phyloP scores from a whole-genome alignment of 805 yeast genomes.

The Spathaspora arborariae region DNA sequence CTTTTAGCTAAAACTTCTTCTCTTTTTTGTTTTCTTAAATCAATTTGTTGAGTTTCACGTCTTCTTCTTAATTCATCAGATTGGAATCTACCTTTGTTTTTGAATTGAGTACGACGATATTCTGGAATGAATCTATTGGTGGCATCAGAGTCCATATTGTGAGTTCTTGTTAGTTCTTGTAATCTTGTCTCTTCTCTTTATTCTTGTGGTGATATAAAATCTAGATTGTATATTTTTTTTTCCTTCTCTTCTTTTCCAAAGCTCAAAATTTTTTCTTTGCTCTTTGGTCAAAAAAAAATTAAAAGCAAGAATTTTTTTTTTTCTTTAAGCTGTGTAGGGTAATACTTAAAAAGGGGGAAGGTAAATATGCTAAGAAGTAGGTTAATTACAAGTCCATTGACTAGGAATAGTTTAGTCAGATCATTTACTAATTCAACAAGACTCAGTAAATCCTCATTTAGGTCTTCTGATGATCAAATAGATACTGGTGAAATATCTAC shows the following conservation, averaged over 20 bases:
- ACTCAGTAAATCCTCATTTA: conserved; percentile 15
- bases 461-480: conserved; percentile 28
- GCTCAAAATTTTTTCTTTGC: neutral
- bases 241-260: neutral
- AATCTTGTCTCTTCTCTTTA: neutral
- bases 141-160: conserved; percentile 67
- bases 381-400: neutral
- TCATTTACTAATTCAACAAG: neutral
- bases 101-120: conserved; percentile 93
- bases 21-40: conserved; percentile 91
- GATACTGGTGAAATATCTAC: conserved; percentile 41
- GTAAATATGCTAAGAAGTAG: neutral
- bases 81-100: conserved; percentile 89
- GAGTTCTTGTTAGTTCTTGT: neutral
- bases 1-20: conserved; percentile 93
- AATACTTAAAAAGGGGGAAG: neutral
- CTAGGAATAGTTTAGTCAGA: neutral
- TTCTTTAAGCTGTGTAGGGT: too few species aligned
- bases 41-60: conserved; percentile 96
- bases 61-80: conserved; percentile 97
- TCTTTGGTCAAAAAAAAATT: too few species aligned
- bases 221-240: neutral
- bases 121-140: conserved; percentile 90
- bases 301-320: too few species aligned
- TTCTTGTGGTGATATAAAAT: too few species aligned